Base-by-base conservation (phyloP, 164 flowering plant genomes). In the Magnolia kwangsiensis region DNA sequence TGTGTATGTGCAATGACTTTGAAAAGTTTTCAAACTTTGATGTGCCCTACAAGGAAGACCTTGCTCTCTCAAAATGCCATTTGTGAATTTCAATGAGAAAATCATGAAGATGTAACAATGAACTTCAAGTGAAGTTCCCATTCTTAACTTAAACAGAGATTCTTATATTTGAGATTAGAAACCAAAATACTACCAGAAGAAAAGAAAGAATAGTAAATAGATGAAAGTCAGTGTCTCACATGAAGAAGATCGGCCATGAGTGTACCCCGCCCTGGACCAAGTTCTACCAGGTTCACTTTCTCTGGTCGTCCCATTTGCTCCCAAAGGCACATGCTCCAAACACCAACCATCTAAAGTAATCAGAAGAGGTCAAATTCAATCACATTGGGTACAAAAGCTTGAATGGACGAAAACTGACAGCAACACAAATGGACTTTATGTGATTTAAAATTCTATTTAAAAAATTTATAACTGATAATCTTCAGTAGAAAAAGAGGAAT, bases 261-360 rank as follows among this genome's bases (percentile, higher is more conserved):
- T 74, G 99, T 96, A 87, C 99, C 99, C 80, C 99, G 83, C 51
- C 98, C 99, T 18, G 99, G 99, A 79, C 99, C 99, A 73, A 96
- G 89, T 87, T 96, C 99, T 72, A 94, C 87, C 18, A 92, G 80
- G 82, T 89, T 94, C 71, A 96, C 92, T 76, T 77, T 85, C 16
- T 79, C 78, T 13, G 99, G 99, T 71, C 80, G 96, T 61, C 98
- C 98, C 98, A 96, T 94, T 87, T 94, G 98, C 86, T 96, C 98
- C 99, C 99, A 96, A 27, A 92, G 77, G 82, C 97, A 94, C 92
- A 94, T 87, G 59, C 87, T 89, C 99, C 98, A 96, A 71, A 94
- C 91, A 63, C 99, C 98, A 81, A 91, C 68, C 96, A 96, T 91
- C 99, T 96, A 75, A 55, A 73, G 51, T 64, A 63, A 61, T 58